Base-by-base conservation (phyloP, 228 moss, liverwort and hornwort species). In the Sphagnum fallax region DNA sequence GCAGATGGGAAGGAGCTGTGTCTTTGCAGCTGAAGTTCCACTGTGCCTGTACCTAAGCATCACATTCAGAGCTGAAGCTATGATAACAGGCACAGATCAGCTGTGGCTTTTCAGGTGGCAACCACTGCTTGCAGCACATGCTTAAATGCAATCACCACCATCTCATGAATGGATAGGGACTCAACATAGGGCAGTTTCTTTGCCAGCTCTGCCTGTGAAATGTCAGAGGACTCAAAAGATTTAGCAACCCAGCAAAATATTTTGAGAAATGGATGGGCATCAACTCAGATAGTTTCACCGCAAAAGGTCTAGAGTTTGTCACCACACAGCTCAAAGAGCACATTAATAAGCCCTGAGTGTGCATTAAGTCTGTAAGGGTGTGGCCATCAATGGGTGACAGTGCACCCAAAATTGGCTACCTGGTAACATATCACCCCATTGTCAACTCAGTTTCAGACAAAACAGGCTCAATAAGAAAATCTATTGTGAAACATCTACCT, bases 341-440 rank as follows among this genome's bases (percentile, higher is more conserved):
- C 88, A 88, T 88, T 32, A 81, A 77, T 18, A 88, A 70, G 48
- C 88, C 88, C 69, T 85, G 85, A 15, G 88, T 88, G 62, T 88
- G 85, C 88, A 88, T 88, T 10, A 88, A 88, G 75, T 88, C 88
- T 69, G 88, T 88, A 50, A 88, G 74, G 4, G 85, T 88, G 55
- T 85, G 79, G 51, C 88, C 88, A 71, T 88, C 88, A 76, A 88
- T 85, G 0, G 88, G 88, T 53, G 88, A 85, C 15, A 88, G 70
- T 73, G 85, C 85, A 88, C 61, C 82, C 88, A 53, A 88, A 88
- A 63, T 88, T 85, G 32, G 88, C 84, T 64, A 88, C 87, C 87
- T 87, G 72, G 32, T 32, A 32, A 32, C 32, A 32, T 32, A 32
- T 32, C 32, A 32, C 32, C 32, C 32, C 32, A 32, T 32, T 32